Conservation (phyloP, 495 filamentous ascomycete species). For the Tuber aestivum region DNA sequence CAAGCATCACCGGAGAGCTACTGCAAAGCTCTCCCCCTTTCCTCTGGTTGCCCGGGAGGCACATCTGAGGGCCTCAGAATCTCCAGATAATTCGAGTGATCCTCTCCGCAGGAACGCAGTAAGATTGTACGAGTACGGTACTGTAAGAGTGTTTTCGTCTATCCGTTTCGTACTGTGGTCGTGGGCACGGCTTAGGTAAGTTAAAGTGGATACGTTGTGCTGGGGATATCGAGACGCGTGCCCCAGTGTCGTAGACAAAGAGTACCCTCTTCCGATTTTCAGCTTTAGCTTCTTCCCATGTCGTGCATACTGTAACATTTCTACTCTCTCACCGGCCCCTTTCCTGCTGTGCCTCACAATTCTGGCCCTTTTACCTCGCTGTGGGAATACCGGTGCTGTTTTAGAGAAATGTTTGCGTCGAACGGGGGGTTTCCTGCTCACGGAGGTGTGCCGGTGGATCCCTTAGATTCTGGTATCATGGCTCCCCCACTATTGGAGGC, state of each 20-base stretch:
- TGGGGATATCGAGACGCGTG: not conserved
- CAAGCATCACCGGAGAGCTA: not conserved
- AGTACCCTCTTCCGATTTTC: not conserved
- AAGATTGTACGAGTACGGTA: too few species aligned
- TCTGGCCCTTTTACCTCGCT: not conserved
- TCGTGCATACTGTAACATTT: not conserved
- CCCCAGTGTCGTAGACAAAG: not conserved
- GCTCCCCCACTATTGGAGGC: slow-evolving; percentile 9
- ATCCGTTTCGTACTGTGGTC: not conserved
- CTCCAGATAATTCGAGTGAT: not conserved
- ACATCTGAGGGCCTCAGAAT: not conserved
- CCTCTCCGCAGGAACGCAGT: not conserved
- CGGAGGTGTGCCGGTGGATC: slow-evolving; percentile 28
- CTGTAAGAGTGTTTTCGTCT: not conserved
- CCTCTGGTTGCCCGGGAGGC: not conserved
- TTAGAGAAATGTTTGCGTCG: slow-evolving; percentile 24
- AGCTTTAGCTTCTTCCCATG: not conserved
- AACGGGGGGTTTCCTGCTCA: slow-evolving; percentile 27
- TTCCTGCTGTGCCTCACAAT: not conserved
- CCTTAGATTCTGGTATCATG: slow-evolving; percentile 34
- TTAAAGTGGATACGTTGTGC: not conserved
- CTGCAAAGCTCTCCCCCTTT: not conserved
- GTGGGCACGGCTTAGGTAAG: not conserved
- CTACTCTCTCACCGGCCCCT: not conserved
- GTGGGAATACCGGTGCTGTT: not conserved